Evolutionary conservation across 2,329 filamentous ascomycete genomes (phyloP).

Genomic region (Pyrenochaeta sp.): DNA sequence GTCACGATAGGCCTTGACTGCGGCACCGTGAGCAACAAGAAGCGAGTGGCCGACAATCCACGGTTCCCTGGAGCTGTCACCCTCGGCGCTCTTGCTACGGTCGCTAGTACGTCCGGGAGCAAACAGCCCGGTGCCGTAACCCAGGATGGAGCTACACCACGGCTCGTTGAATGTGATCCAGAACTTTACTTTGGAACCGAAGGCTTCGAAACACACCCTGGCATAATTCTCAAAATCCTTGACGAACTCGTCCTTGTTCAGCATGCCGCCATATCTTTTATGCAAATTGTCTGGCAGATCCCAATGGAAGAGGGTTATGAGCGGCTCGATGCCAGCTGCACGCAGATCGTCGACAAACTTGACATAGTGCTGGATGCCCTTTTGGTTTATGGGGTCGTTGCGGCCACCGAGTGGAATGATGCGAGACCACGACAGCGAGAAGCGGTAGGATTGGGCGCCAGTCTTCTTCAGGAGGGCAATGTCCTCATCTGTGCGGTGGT

Average conservation of each 20-base stretch:
- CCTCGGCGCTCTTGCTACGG: conserved; percentile 71
- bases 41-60: conserved; percentile 86
- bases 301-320: conserved; percentile 89
- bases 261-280: conserved; percentile 79
- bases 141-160: conserved; percentile 82
- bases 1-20: conserved; percentile 82
- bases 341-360: conserved; percentile 80
- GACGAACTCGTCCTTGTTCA: conserved; percentile 83
- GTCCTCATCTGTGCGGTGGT: conserved; percentile 79
- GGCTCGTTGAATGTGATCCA: conserved; percentile 95
- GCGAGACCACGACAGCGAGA: conserved; percentile 83
- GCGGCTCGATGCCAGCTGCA: conserved; percentile 77
- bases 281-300: conserved; percentile 81
- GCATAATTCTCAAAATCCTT: conserved; percentile 83
- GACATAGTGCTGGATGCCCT: conserved; percentile 78
- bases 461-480: conserved; percentile 78
- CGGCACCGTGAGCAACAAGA: conserved; percentile 78
- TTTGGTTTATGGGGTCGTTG: conserved; percentile 80
- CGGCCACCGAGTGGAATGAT: conserved; percentile 87
- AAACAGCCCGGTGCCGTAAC: conserved; percentile 78
- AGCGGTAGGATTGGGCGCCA: conserved; percentile 79
- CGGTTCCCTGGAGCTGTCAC: conserved; percentile 78
- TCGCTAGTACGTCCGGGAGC: conserved; percentile 85
- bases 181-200: conserved; percentile 78
- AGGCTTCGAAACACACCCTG: conserved; percentile 74